Evolutionary conservation across 2,329 filamentous ascomycete genomes (phyloP).

Genomic region (Penicillium sclerotiorum): DNA sequence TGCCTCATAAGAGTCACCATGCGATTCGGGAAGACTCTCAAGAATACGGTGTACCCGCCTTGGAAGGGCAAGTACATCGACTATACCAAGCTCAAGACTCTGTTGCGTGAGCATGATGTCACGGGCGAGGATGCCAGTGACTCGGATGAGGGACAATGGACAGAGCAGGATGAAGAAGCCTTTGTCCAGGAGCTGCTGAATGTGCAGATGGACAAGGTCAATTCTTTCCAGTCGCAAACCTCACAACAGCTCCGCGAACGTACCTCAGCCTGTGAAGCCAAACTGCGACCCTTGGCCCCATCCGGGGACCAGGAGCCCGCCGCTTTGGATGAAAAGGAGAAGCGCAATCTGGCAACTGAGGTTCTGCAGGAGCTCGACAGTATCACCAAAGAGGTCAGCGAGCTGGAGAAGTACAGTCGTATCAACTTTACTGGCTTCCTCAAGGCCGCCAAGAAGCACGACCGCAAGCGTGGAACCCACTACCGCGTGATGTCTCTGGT

Average conservation of each 20-base stretch:
- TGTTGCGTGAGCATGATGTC: slow-evolving; percentile 75
- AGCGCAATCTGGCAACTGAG: slow-evolving; percentile 62
- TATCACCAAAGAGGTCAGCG: slow-evolving; percentile 87
- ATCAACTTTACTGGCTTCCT: slow-evolving; percentile 98
- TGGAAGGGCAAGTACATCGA: slow-evolving; percentile 96
- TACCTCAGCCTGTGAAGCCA: slow-evolving; percentile 68
- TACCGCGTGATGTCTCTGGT: slow-evolving; percentile 92
- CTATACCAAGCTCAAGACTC: slow-evolving; percentile 87
- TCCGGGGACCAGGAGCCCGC: slow-evolving; percentile 37
- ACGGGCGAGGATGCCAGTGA: slow-evolving; percentile 48
- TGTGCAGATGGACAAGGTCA: slow-evolving; percentile 91
- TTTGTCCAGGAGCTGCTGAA: slow-evolving; percentile 97
- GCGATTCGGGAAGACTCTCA: slow-evolving; percentile 91
- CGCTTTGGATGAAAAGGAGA: slow-evolving; percentile 45
- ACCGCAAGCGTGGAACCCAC: slow-evolving; percentile 81
- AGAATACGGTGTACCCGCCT: slow-evolving; percentile 75
- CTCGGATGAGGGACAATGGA: slow-evolving; percentile 71
- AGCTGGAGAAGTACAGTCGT: slow-evolving; percentile 91
- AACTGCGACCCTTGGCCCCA: slow-evolving; percentile 61
- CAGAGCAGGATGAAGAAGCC: slow-evolving; percentile 86
- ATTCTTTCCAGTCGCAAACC: slow-evolving; percentile 82
- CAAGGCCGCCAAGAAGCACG: slow-evolving; percentile 99
- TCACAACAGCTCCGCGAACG: slow-evolving; percentile 80
- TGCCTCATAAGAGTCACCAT: slow-evolving; percentile 55
- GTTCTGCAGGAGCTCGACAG: slow-evolving; percentile 78